phyloP scores from a whole-genome alignment of 257 asterid genomes.

The Rubia yunnanensis region DNA sequence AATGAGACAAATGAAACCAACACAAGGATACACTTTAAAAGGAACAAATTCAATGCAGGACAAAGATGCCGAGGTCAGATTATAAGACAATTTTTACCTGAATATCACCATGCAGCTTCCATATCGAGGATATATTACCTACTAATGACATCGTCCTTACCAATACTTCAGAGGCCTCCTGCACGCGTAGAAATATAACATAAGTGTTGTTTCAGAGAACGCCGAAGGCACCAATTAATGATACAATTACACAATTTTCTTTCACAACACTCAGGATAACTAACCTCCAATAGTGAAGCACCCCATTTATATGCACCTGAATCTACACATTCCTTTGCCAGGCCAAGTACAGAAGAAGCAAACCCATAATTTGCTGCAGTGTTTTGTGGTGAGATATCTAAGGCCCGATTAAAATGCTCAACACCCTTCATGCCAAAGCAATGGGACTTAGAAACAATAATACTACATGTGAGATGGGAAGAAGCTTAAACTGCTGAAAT shows the following conservation, averaged over 20 bases:
- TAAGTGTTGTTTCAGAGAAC: neutral
- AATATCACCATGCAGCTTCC: slow-evolving; percentile 98
- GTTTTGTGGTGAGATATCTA: slow-evolving; percentile 58
- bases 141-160: slow-evolving; percentile 43
- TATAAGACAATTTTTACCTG: slow-evolving; percentile 41
- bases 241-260: neutral
- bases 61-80: neutral
- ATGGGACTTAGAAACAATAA: slow-evolving; percentile 4
- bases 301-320: slow-evolving; percentile 91
- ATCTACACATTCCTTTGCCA: slow-evolving; percentile 72
- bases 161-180: slow-evolving; percentile 89
- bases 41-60: neutral
- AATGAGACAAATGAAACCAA: slow-evolving; percentile 3
- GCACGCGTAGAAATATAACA: slow-evolving; percentile 7
- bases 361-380: slow-evolving; percentile 80
- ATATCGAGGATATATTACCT: slow-evolving; percentile 61
- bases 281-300: slow-evolving; percentile 83
- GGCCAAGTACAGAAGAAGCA: slow-evolving; percentile 76
- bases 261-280: slow-evolving; percentile 10
- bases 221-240: neutral
- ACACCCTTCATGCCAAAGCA: slow-evolving; percentile 45
- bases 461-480: neutral
- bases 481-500: neutral
- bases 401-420: slow-evolving; percentile 72
- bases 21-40: neutral